Base-by-base conservation (phyloP, 495 filamentous ascomycete genomes). In the Pyrenopolyporus hunteri region DNA sequence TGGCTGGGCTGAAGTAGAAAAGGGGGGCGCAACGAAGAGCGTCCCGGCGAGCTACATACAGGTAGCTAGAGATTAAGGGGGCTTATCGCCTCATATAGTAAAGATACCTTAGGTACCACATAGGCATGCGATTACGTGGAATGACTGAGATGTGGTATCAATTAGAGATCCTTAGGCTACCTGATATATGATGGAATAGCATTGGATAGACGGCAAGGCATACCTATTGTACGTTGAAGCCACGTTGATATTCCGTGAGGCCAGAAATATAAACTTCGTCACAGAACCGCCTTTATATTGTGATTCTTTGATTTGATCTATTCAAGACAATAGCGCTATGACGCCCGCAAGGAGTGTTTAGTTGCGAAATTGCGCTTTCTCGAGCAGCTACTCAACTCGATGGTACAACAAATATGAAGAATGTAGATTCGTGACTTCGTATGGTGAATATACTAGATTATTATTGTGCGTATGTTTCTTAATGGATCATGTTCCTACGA, bases 1-100 rank as follows among this genome's bases (percentile, higher is more conserved):
- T 76, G 94, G 94, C 10, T 98, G 94, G 94, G 91, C 88, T 7
- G 93, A 97, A 76, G 94, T 98, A 10, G 94, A 97, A 78, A 88
- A 88, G 59, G 89, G 87, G 19, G 94, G 94, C n/a, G 75, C 83
- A 36, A 90, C 88, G n/a, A 92, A 87, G 76, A 96, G 90, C 70
- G 93, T 98, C 43, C 93, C 93, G 11, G 92, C 93, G 37, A 94
- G 90, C 74, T 98, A 97, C 75, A 83, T 98, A 52, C 89, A 92
- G 73, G 85, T 70, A 37, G 64, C 65, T 28, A 57, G 17, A 37
- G 58, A 54, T 25, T 68, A 43, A 40, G 6, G 7, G 52, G 37
- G 23, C 20, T 16, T 33, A n/a, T 40, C 11, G 11, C 19, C 22
- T 28, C 33, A 39, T 11, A 32, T 37, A 23, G 43, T 9, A 40